phyloP scores from a whole-genome alignment of 2,329 filamentous ascomycete genomes.

The Cladobotryum protrusum region DNA sequence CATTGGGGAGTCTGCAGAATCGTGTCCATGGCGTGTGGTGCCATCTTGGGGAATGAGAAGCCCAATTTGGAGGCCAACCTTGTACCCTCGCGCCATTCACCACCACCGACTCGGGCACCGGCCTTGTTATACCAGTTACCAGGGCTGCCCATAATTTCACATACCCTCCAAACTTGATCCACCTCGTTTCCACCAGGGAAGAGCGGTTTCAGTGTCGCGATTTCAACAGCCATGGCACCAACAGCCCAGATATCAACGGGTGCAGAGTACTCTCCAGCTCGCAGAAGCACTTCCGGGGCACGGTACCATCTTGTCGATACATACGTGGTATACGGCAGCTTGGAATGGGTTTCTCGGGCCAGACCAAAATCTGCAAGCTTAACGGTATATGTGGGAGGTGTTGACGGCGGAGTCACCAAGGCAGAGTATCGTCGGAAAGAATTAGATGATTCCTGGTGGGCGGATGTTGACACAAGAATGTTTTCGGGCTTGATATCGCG shows the following conservation, averaged over 20 bases:
- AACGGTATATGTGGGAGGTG: conserved; percentile 87
- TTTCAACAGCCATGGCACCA: conserved; percentile 96
- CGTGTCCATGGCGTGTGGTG: conserved; percentile 91
- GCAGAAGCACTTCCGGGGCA: conserved; percentile 86
- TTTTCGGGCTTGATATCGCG: conserved; percentile 99
- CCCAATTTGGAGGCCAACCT: conserved; percentile 90
- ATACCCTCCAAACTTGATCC: conserved; percentile 97
- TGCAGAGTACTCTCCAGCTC: conserved; percentile 93
- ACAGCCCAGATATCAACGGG: conserved; percentile 98
- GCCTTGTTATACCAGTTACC: conserved; percentile 97
- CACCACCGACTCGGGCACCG: conserved; percentile 79
- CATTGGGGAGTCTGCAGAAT: conserved; percentile 87
- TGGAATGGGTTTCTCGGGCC: conserved; percentile 94
- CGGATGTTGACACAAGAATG: conserved; percentile 90
- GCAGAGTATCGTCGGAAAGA: conserved; percentile 90
- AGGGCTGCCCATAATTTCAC: conserved; percentile 98
- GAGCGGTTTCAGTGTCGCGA: conserved; percentile 90
- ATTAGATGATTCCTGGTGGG: conserved; percentile 72
- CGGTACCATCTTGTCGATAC: conserved; percentile 98
- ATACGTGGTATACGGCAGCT: conserved; percentile 94
- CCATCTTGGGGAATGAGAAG: conserved; percentile 99
- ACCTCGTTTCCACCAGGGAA: conserved; percentile 98
- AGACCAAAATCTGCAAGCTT: conserved; percentile 98
- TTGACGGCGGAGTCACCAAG: conserved; percentile 89
- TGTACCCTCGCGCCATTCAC: conserved; percentile 95